phyloP scores from a whole-genome alignment of 805 yeast species.

The Starmerella sp. region DNA sequence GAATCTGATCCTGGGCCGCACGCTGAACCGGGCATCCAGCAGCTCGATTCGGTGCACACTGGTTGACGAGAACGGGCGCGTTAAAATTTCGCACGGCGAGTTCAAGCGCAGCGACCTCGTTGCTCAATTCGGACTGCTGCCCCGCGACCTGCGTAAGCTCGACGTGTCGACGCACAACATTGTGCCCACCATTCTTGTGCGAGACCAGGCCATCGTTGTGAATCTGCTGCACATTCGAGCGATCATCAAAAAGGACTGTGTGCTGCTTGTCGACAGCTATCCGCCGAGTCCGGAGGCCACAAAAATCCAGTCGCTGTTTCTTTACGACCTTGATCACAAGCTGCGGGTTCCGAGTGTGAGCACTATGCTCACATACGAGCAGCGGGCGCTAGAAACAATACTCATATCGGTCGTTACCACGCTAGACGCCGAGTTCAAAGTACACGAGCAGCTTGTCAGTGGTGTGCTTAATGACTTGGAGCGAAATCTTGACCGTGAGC shows the following conservation, averaged over 20 bases:
- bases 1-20: conserved; percentile 21
- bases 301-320: conserved; percentile 58
- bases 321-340: conserved; percentile 67
- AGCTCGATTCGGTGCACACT: conserved; percentile 66
- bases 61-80: conserved; percentile 58
- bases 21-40: conserved; percentile 18
- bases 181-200: conserved; percentile 77
- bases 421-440: conserved; percentile 75
- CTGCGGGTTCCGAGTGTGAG: conserved; percentile 36
- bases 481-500: conserved; percentile 65
- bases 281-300: conserved; percentile 40
- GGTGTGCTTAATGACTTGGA: conserved; percentile 71
- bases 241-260: conserved; percentile 64
- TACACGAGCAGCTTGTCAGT: conserved; percentile 62
- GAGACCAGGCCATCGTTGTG: conserved; percentile 65
- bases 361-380: conserved; percentile 66
- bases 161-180: conserved; percentile 73
- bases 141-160: conserved; percentile 81
- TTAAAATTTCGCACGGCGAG: conserved; percentile 56
- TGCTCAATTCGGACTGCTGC: conserved; percentile 63
- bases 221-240: conserved; percentile 85
- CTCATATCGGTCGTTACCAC: conserved; percentile 69
- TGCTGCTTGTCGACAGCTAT: conserved; percentile 68
- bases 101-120: conserved; percentile 65
- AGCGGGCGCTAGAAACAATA: conserved; percentile 80